Percentiles rank a stretch among this genome's conserved stretches.
Conservation (phyloP, 371 early-diverging fungal species). For the Lichtheimia ramosa region DNA sequence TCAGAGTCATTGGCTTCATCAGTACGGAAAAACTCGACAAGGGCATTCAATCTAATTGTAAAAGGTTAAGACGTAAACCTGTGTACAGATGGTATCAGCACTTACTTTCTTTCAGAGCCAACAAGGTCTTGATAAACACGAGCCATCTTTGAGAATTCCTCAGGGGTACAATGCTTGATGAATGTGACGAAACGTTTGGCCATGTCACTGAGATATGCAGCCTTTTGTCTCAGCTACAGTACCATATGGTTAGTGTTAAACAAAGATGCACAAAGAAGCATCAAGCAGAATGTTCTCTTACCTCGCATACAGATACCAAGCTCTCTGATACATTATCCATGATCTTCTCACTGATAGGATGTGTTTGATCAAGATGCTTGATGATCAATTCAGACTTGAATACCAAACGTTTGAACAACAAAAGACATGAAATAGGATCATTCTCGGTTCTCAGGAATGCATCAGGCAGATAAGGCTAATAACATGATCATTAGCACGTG, state of each 20-base stretch:
- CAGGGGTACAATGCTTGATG: constrained; percentile 67
- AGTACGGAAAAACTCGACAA: constrained; percentile 71
- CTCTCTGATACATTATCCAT: constrained; percentile 52
- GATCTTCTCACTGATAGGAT: constrained; percentile 59
- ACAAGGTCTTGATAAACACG: constrained; percentile 70
- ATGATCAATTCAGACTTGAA: constrained; percentile 82
- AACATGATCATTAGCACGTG: constrained; percentile 1
- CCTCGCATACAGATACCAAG: constrained; percentile 57
- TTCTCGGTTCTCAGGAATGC: constrained; percentile 80
- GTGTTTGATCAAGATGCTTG: constrained; percentile 74
- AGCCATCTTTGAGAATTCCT: constrained; percentile 70
- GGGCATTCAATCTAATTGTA: constrained; percentile 50
- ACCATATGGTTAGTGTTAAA: too few relatives aligned
- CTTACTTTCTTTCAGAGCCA: constrained; percentile 63
- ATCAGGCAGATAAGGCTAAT: constrained; percentile 81
- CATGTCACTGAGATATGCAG: constrained; percentile 68
- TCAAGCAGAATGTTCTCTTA: constrained; percentile 7
- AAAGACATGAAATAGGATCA: constrained; percentile 74
- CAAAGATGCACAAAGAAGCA: too few relatives aligned
- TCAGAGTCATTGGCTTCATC: constrained; percentile 70
- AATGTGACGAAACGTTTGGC: constrained; percentile 68
- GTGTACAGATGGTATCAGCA: background rate
- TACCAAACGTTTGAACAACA: constrained; percentile 76
- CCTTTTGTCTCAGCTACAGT: constrained; percentile 59
- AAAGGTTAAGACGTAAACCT: background rate